Evolutionary conservation across 169 alveolate genomes (phyloP).

Genomic region (Eimeria acervulina): DNA sequence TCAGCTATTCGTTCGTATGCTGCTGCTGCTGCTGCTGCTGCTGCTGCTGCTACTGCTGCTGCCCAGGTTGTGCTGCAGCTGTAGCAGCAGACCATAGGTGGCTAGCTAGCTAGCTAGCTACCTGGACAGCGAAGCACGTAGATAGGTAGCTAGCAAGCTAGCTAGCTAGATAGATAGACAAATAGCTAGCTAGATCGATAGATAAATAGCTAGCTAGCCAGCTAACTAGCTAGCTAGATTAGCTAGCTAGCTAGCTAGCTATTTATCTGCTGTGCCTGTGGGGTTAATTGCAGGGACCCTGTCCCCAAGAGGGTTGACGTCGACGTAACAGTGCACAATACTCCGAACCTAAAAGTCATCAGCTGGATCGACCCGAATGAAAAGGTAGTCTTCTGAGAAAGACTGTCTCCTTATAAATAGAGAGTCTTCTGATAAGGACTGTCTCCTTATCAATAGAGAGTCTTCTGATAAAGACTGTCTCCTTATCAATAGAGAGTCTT

Average conservation of each 20-base stretch:
- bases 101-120: neutral
- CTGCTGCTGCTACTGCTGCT: neutral
- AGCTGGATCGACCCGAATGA: conserved; percentile 95
- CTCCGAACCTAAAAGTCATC: conserved; percentile 90
- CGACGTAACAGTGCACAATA: conserved; percentile 90
- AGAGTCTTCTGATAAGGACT: too few species aligned
- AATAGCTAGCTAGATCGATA: neutral
- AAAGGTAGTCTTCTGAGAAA: conserved; percentile 87
- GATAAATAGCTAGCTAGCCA: neutral
- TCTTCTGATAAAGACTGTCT: too few species aligned
- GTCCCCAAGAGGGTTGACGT: conserved; percentile 94
- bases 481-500: too few species aligned
- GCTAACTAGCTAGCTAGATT: neutral
- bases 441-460: too few species aligned
- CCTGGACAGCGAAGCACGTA: neutral
- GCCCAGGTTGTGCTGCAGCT: neutral
- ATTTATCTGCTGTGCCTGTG: too few species aligned
- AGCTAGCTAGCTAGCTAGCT: conserved; percentile 31
- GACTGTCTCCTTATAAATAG: neutral
- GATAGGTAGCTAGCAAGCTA: neutral
- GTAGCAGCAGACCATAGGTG: neutral
- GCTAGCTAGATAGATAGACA: neutral
- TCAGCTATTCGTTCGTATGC: neutral
- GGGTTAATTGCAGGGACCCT: conserved; percentile 92
- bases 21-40: neutral